These are phyloP conservation scores for Salix caprea DNA, from an alignment of 345 rosid genomes.

Conservation along the genomic window DNA sequence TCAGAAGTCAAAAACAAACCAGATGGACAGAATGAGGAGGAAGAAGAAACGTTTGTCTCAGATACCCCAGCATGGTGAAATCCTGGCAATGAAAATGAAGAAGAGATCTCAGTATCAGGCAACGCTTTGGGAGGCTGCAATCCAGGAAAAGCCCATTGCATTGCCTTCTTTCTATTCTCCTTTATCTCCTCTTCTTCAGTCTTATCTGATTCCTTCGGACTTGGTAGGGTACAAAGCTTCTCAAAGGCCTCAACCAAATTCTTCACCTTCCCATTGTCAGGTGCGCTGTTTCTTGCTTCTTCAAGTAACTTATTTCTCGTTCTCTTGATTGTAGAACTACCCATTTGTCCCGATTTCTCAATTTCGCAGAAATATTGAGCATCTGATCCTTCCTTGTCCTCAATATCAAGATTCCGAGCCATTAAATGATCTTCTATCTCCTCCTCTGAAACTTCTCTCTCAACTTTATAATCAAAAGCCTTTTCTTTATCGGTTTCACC, in stretches of 20 bases:
- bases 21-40: constrained; percentile 45
- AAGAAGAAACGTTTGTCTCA: constrained; percentile 1
- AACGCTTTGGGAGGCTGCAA: constrained; percentile 41
- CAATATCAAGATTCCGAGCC: constrained; percentile 21
- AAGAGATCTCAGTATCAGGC: constrained; percentile 20
- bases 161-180: constrained; percentile 38
- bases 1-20: constrained; percentile 57
- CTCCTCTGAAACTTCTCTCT: constrained; percentile 18
- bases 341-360: constrained; percentile 19
- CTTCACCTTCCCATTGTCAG: constrained; percentile 68
- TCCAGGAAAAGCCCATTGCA: constrained; percentile 82
- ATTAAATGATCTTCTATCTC: constrained; percentile 29
- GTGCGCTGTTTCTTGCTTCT: constrained; percentile 56
- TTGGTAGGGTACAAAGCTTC: constrained; percentile 42
- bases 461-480: constrained; percentile 10
- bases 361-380: constrained; percentile 14
- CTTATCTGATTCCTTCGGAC: constrained; percentile 30
- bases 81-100: constrained; percentile 7
- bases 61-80: constrained; percentile 4
- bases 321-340: constrained; percentile 59
- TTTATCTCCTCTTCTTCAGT: constrained; percentile 26
- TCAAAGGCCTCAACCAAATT: constrained; percentile 84
- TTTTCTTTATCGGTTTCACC: constrained; percentile 12
- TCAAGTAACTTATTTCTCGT: constrained; percentile 68
- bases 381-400: constrained; percentile 22